A percentile compares a stretch with the other conserved stretches of the same genome.
Evolutionary conservation across 2,329 filamentous ascomycete genomes (phyloP).

Genomic region (Trichoderma sp.): DNA sequence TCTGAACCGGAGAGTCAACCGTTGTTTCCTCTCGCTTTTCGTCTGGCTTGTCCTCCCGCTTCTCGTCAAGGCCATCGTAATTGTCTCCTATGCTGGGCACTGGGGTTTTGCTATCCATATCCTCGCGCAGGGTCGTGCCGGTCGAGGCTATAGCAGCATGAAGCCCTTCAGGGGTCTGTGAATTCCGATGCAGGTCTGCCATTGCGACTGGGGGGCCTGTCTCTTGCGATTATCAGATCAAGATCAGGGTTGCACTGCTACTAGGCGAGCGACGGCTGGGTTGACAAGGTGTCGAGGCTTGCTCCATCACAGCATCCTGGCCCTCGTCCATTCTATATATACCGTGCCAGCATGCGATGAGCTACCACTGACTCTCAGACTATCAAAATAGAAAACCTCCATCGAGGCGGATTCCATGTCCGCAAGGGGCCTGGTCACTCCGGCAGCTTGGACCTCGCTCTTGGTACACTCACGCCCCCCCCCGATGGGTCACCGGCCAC

Average conservation of each 20-base stretch:
- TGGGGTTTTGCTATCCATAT: slow-evolving; percentile 33
- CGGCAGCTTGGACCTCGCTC: background rate
- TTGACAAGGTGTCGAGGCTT: slow-evolving; percentile 18
- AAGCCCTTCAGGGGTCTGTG: slow-evolving; percentile 5
- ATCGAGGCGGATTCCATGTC: slow-evolving; percentile 9
- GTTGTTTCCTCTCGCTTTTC: background rate
- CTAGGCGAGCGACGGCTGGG: background rate
- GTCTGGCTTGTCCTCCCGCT: background rate
- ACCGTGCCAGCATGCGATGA: background rate
- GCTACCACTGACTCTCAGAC: background rate
- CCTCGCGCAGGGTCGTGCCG: slow-evolving; percentile 38
- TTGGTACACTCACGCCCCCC: slow-evolving; percentile 1
- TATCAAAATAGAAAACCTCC: slow-evolving; percentile 6
- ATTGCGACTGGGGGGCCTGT: slow-evolving; percentile 8
- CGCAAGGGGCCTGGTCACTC: slow-evolving; percentile 8
- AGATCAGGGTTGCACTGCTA: background rate
- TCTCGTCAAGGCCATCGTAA: background rate
- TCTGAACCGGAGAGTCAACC: slow-evolving; percentile 5
- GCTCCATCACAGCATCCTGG: background rate
- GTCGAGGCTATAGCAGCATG: slow-evolving; percentile 34
- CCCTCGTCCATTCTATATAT: slow-evolving; percentile 19
- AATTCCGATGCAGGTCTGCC: slow-evolving; percentile 4
- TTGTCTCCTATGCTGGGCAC: slow-evolving; percentile 28
- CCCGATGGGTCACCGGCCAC: background rate
- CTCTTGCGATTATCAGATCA: background rate